Conservation (phyloP, 1,284 basidiomycete species). For the Ustilago sp. region DNA sequence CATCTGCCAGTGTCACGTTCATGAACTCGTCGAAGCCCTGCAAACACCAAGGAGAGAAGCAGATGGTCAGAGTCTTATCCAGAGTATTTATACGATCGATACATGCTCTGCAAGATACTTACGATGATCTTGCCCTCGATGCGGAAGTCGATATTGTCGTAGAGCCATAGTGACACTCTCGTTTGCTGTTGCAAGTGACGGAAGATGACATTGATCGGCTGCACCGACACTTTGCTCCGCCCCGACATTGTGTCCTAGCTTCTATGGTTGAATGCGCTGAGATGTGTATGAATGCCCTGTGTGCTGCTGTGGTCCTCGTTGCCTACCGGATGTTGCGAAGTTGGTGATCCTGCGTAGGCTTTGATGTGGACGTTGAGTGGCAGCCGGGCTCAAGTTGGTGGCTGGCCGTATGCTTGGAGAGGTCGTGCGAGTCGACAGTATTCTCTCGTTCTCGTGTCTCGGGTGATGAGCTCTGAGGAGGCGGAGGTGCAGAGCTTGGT, state of each 20-base stretch:
- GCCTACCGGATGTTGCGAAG: neutral
- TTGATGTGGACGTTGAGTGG: neutral
- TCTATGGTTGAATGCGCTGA: neutral
- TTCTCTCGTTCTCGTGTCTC: neutral
- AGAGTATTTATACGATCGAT: neutral
- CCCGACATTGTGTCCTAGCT: slow-evolving; percentile 33
- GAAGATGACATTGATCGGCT: slow-evolving; percentile 88
- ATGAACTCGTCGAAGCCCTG: slow-evolving; percentile 99
- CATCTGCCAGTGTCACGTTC: slow-evolving; percentile 97
- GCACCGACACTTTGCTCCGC: slow-evolving; percentile 57
- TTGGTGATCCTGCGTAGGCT: neutral
- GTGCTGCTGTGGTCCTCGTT: neutral
- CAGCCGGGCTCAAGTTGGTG: neutral
- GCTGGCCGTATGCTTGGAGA: neutral
- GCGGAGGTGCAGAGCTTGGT: neutral
- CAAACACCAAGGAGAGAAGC: slow-evolving; percentile 3
- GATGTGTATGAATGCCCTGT: neutral
- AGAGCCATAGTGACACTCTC: slow-evolving; percentile 93
- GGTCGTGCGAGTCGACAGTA: neutral
- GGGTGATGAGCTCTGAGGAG: neutral
- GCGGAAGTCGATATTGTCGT: slow-evolving; percentile 96
- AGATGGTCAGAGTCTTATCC: neutral
- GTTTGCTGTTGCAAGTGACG: slow-evolving; percentile 94
- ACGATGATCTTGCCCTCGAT: slow-evolving; percentile 92
- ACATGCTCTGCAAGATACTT: slow-evolving; percentile 14